Evolutionary conservation across 1,139 yeast species (phyloP), one percentile per base, ranked within the genome.

Genomic region (Yamadazyma sp.): DNA sequence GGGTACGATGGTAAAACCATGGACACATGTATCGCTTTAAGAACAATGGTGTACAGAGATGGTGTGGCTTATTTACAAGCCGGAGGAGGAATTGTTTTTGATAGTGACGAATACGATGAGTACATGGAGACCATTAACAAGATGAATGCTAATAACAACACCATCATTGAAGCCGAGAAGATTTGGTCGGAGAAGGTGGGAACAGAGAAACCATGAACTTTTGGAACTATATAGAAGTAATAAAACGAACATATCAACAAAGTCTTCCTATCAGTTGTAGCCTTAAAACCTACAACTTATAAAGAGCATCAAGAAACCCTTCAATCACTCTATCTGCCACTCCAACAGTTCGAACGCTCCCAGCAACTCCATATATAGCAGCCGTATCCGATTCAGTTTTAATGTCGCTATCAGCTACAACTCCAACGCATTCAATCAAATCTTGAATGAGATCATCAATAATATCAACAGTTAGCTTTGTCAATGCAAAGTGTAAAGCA

Each of bases 61-160:
- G 94, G 94, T 14, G 71, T 78, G 32, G 97, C 96, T 0, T 92
- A 89, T 56, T 73, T 92, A 51, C 98, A 92, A 69, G 97, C 98
- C 2, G 98, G 98, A 49, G 98, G 98, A 38, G 98, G 98, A 43
- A 92, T 92, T 59, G 98, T 92, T 23, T 83, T 73, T 57, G 98
- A 92, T 61, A 86, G 96, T 48, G 97, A 92, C 58, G 95, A 94
- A 42, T 82, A 84, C 54, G 98, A 92, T 45, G 98, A 92, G 68
- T 92, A 90, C 61, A 69, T 89, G 40, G 98, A 92, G 69, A 92
- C 98, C 2, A 83, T 92, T 84, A 92, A 92, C 73, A 92, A 92
- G 67, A 89, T 94, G 96, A 81, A 77, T 67, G 95, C 97, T 43
- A 92, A 92, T 65, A 84, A 85, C 61, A 80, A 82, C 47, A 88